Evolutionary conservation across 352 stramenopile genomes (phyloP).

Genomic region (Pythium monospermum): DNA sequence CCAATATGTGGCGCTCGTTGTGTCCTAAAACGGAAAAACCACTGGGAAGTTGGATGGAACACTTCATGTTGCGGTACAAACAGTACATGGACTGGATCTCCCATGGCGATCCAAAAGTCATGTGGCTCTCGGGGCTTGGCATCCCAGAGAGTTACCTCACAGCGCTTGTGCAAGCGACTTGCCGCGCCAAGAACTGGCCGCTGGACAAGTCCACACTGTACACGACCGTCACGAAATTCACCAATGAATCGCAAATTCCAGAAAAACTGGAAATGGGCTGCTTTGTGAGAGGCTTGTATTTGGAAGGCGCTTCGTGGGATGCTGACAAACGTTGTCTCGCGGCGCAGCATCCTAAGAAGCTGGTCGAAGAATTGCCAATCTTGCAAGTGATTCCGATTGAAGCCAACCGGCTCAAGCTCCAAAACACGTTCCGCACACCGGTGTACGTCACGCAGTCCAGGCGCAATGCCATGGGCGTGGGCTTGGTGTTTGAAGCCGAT

Average conservation of each 20-base stretch:
- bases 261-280: constrained; percentile 79
- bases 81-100: constrained; percentile 93
- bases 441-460: constrained; percentile 95
- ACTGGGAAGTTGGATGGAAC: constrained; percentile 94
- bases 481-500: constrained; percentile 93
- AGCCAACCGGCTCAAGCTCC: constrained; percentile 91
- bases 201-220: constrained; percentile 95
- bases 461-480: constrained; percentile 94
- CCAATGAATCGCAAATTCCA: constrained; percentile 53
- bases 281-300: constrained; percentile 89
- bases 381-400: constrained; percentile 95
- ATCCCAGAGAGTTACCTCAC: constrained; percentile 96
- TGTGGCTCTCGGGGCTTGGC: constrained; percentile 93
- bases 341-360: constrained; percentile 89
- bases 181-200: constrained; percentile 90
- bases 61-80: constrained; percentile 84
- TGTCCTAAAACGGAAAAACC: constrained; percentile 93
- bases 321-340: constrained; percentile 63
- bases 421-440: constrained; percentile 93
- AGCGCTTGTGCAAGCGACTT: constrained; percentile 93
- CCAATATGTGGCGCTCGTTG: constrained; percentile 86
- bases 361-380: constrained; percentile 93
- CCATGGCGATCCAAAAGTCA: constrained; percentile 85
- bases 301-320: constrained; percentile 94
- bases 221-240: constrained; percentile 89